Conservation (phyloP, 495 filamentous ascomycete genomes). For the Podospora conica region DNA sequence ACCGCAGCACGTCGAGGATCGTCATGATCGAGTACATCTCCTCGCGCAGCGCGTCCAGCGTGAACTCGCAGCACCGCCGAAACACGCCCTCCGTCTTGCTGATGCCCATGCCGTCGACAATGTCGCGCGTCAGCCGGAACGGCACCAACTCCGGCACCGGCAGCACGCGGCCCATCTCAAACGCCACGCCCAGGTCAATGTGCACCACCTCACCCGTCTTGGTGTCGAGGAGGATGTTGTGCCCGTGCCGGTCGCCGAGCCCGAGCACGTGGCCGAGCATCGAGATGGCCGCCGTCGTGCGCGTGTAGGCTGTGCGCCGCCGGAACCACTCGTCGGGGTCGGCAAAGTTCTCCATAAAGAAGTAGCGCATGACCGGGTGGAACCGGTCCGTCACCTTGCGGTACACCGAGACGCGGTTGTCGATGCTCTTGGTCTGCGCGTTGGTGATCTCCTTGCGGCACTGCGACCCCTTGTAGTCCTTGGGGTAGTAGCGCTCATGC, state of each 20-base stretch:
- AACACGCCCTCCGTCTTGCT: conserved; percentile 94
- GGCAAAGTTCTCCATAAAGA: conserved; percentile 91
- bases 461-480: conserved; percentile 64
- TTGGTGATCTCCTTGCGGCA: conserved; percentile 74
- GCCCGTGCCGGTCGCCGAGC: conserved; percentile 91
- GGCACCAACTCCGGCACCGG: conserved; percentile 93
- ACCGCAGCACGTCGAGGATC: conserved; percentile 89
- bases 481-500: conserved; percentile 79
- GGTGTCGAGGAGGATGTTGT: conserved; percentile 92
- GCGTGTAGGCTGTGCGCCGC: conserved; percentile 78
- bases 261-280: conserved; percentile 92
- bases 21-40: conserved; percentile 96
- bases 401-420: conserved; percentile 66
- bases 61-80: conserved; percentile 94
- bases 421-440: conserved; percentile 59
- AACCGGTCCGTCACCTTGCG: conserved; percentile 71
- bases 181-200: conserved; percentile 93
- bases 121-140: conserved; percentile 89
- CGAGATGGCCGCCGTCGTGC: conserved; percentile 88
- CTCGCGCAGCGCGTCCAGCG: conserved; percentile 82
- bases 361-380: conserved; percentile 91
- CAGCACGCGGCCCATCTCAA: conserved; percentile 88
- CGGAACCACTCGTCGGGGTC: conserved; percentile 96
- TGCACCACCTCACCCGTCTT: conserved; percentile 90
- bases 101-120: conserved; percentile 96